These are phyloP conservation scores for Nitzschia sp. DNA, from an alignment of 108 stramenopile genomes.

Conservation along the genomic window DNA sequence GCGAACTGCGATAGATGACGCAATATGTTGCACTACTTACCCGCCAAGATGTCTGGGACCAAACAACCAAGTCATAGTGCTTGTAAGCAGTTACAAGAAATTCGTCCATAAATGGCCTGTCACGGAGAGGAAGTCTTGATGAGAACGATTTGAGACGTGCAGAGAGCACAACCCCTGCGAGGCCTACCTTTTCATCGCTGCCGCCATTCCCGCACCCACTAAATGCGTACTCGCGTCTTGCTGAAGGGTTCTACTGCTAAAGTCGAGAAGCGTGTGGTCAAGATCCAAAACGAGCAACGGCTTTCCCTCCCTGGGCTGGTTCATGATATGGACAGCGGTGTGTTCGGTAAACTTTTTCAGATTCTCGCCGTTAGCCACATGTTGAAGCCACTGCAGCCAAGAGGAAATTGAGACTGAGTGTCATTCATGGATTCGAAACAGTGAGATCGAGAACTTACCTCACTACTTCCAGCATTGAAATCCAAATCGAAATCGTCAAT, in stretches of 20 bases:
- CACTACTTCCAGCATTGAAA: conserved; percentile 57
- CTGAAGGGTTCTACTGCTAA: conserved; percentile 61
- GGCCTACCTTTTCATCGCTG: conserved; percentile 58
- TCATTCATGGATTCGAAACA: not conserved
- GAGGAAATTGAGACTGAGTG: too few species aligned
- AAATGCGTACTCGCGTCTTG: conserved; percentile 30
- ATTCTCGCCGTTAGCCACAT: conserved; percentile 86
- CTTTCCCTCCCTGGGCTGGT: conserved; percentile 79
- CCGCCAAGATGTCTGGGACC: conserved; percentile 96
- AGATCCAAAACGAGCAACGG: conserved; percentile 92
- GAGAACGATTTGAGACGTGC: too few species aligned
- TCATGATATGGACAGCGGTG: conserved; percentile 88
- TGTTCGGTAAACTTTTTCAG: conserved; percentile 83
- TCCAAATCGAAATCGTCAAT: conserved; percentile 92
- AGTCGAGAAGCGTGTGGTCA: conserved; percentile 95
- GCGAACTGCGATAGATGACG: not conserved
- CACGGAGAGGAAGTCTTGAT: too few species aligned
- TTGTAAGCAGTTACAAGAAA: conserved; percentile 82
- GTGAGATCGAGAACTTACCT: not conserved
- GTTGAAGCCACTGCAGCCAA: conserved; percentile 60
- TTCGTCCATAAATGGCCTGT: conserved; percentile 88
- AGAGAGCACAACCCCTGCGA: not conserved
- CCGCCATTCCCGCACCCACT: conserved; percentile 29
- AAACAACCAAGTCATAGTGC: conserved; percentile 92
- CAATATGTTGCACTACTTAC: conserved; percentile 12